These are phyloP conservation scores for Chlamydomonas sp. DNA, from an alignment of 139 green algal genomes.

Conservation along the genomic window DNA sequence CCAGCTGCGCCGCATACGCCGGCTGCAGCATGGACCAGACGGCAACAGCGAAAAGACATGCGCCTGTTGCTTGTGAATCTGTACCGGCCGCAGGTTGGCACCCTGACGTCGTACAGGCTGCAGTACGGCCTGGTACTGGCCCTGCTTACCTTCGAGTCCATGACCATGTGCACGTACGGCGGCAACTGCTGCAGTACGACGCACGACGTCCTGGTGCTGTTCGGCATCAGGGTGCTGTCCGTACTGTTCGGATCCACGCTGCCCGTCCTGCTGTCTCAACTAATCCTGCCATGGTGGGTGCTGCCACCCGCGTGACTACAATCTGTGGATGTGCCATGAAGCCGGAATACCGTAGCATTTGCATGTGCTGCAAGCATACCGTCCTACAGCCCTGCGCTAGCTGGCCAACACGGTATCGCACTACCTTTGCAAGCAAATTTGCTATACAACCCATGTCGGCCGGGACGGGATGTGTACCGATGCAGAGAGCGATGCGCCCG, in stretches of 20 bases:
- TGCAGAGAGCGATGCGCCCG: no score
- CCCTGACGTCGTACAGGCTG: background rate
- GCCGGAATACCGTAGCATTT: no score
- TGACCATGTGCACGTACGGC: slow-evolving; percentile 23
- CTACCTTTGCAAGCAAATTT: no score
- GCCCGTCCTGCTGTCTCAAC: background rate
- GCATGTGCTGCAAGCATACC: background rate
- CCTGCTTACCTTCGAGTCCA: slow-evolving; percentile 6
- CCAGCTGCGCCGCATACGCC: no score
- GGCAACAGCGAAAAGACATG: no score
- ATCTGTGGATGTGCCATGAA: background rate
- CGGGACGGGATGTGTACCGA: no score
- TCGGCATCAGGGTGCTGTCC: background rate
- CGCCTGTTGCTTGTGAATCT: no score
- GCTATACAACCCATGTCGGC: no score
- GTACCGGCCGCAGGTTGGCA: background rate
- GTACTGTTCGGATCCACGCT: background rate
- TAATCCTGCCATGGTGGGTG: background rate
- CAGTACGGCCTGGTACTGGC: background rate
- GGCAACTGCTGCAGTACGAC: background rate
- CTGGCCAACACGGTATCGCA: no score
- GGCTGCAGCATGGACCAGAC: no score
- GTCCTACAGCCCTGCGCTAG: no score
- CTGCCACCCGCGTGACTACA: background rate
- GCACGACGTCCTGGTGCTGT: background rate